Conservation (phyloP, 192 early-diverging fungal genomes). For the Lunasporangiospora selenospora region DNA sequence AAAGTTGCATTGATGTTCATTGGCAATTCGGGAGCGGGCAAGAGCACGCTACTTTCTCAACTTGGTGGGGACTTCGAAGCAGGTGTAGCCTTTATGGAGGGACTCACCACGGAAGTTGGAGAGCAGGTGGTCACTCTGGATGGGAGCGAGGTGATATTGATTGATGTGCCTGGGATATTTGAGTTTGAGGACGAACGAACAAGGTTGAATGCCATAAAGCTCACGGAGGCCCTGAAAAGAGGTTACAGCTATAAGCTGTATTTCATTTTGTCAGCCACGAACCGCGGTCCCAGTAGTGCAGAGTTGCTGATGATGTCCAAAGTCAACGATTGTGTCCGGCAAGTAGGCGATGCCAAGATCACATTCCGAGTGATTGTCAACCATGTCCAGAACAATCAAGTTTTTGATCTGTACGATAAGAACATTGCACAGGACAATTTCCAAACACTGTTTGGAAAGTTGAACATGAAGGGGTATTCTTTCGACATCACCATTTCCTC, state of each 20-base stretch:
- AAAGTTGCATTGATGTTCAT: not conserved
- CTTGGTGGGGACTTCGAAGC: constrained; percentile 2
- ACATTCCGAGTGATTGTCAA: not conserved
- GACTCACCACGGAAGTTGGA: not conserved
- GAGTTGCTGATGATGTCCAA: constrained; percentile 12
- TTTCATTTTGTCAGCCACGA: constrained; percentile 1
- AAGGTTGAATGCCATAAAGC: not conserved
- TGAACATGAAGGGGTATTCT: not conserved
- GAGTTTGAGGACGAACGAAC: not conserved
- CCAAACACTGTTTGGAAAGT: not conserved
- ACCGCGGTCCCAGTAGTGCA: not conserved
- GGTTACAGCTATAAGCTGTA: constrained; percentile 4
- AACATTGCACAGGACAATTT: constrained; percentile 2
- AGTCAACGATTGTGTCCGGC: constrained; percentile 2
- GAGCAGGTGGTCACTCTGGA: not conserved
- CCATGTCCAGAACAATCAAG: not conserved
- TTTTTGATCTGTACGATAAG: not conserved
- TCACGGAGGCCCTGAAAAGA: constrained; percentile 1
- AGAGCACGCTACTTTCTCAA: constrained; percentile 17
- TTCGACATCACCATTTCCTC: not conserved
- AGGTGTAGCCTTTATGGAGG: constrained; percentile 2
- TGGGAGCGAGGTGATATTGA: not conserved
- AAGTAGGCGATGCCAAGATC: not conserved
- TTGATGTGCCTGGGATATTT: constrained; percentile 7
- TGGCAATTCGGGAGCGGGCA: constrained; percentile 5